Evolutionary conservation across 441 rosid genomes (phyloP), one percentile per base, ranked within the genome.

Genomic region (Adansonia madagascariensis): DNA sequence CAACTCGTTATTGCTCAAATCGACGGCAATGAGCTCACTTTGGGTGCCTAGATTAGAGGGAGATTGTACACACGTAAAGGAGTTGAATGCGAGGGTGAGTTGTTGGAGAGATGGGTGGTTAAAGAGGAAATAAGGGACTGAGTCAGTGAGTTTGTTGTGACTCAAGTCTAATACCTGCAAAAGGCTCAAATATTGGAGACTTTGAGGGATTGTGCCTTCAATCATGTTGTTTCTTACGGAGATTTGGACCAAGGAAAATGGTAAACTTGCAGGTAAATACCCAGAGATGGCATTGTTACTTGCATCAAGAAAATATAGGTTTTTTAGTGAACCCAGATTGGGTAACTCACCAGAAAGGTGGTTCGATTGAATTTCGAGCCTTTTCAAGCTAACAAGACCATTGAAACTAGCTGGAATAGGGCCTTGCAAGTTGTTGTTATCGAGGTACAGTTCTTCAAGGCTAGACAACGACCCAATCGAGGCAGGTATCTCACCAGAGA

Each of bases 141-240:
- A 78, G 63, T 88, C 91, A 0, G 77, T 78, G 79, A 94, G 82
- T 24, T 65, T 76, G 88, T 91, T 94, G 83, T 86, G 83, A 80
- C 91, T 89, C 55, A 94, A 86, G 75, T 94, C 97, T 0, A 92
- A 62, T 0, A 94, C 98, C 80, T 92, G 89, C 8, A 94, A 81
- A 43, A 56, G 83, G 68, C 59, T 79, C 46, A 85, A 50, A 41
- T 59, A 12, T 1, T 57, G 74, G 18, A 94, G 24, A 61, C 75
- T 84, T 18, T 80, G 78, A 0, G 93, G 93, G 55, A 89, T 74
- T 0, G 82, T 84, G 73, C 92, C 91, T 55, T 78, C 65, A 2
- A 92, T 56, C 39, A 57, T 71, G 82, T 92, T 94, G 89, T 87
- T 89, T 75, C 95, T 73, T 86, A 90, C 85, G 7, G 92, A 84